Evolutionary conservation across 495 filamentous ascomycete genomes (phyloP).

Genomic region (Pseudoneurospora amorphoporcata): DNA sequence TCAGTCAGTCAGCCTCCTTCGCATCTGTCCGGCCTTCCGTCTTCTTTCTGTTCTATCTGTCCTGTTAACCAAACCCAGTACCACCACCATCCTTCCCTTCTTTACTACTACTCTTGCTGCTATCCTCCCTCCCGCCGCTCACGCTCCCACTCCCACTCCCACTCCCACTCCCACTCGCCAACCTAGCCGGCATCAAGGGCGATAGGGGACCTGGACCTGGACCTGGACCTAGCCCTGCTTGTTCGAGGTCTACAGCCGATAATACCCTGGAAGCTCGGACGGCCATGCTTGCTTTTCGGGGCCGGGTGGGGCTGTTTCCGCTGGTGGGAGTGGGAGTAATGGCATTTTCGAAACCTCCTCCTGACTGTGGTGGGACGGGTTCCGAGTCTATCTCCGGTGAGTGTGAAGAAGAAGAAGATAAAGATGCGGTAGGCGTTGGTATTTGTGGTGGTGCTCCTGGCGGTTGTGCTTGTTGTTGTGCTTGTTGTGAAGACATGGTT

Average conservation of each 20-base stretch:
- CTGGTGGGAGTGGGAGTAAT: slow-evolving; percentile 10
- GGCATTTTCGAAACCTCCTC: slow-evolving; percentile 30
- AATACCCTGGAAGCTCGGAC: background rate
- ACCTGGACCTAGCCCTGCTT: slow-evolving; percentile 35
- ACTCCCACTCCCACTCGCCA: background rate
- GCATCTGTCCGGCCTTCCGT: too few relatives aligned
- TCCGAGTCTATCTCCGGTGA: background rate
- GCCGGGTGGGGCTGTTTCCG: background rate
- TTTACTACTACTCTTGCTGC: too few relatives aligned
- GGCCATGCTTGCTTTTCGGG: background rate
- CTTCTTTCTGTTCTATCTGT: too few relatives aligned
- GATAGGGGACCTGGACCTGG: slow-evolving; percentile 41
- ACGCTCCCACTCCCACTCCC: background rate
- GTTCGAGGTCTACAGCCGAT: background rate
- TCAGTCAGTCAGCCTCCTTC: too few relatives aligned
- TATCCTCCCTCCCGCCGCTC: too few relatives aligned
- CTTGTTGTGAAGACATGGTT: background rate
- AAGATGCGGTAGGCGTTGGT: background rate
- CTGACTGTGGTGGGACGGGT: background rate
- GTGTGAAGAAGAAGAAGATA: background rate
- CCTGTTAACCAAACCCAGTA: too few relatives aligned
- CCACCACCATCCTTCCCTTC: too few relatives aligned
- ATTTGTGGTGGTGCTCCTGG: background rate
- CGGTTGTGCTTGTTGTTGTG: too few relatives aligned
- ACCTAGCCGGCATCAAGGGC: slow-evolving; percentile 7